Evolutionary conservation across 805 yeast species (phyloP).

Genomic region (Schizosaccharomyces japonicus): DNA sequence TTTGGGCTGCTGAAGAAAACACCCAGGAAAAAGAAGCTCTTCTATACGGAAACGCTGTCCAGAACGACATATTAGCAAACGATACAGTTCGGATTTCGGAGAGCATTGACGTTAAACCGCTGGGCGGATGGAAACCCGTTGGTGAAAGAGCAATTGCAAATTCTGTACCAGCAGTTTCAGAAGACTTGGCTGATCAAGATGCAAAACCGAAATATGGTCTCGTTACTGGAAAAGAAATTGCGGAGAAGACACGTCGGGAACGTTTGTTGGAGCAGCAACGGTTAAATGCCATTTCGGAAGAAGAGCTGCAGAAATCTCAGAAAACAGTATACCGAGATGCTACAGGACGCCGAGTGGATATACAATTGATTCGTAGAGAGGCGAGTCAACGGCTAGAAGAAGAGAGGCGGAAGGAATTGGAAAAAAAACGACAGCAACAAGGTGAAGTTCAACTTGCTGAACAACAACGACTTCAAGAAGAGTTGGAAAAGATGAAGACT

Average conservation of each 20-base stretch:
- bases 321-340: conserved; percentile 37
- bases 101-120: not conserved
- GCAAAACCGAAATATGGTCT: conserved; percentile 2
- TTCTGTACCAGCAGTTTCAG: not conserved
- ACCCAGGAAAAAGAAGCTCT: too few species aligned
- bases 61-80: conserved; percentile 15
- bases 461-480: conserved; percentile 17
- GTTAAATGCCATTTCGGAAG: not conserved
- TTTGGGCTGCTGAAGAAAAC: not conserved
- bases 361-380: conserved; percentile 15
- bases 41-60: too few species aligned
- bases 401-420: conserved; percentile 8
- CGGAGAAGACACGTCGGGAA: conserved; percentile 11
- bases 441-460: conserved; percentile 21
- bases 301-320: conserved; percentile 9
- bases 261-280: conserved; percentile 6
- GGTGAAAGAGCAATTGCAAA: not conserved
- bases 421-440: conserved; percentile 16
- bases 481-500: conserved; percentile 13
- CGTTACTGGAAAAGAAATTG: conserved; percentile 19
- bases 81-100: conserved; percentile 6
- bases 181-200: conserved; percentile 1
- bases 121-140: not conserved
- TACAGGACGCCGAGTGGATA: conserved; percentile 30
- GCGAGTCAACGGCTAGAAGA: conserved; percentile 12